Base-by-base conservation (phyloP, 164 flowering plant genomes). In the Magnolia officinalis region DNA sequence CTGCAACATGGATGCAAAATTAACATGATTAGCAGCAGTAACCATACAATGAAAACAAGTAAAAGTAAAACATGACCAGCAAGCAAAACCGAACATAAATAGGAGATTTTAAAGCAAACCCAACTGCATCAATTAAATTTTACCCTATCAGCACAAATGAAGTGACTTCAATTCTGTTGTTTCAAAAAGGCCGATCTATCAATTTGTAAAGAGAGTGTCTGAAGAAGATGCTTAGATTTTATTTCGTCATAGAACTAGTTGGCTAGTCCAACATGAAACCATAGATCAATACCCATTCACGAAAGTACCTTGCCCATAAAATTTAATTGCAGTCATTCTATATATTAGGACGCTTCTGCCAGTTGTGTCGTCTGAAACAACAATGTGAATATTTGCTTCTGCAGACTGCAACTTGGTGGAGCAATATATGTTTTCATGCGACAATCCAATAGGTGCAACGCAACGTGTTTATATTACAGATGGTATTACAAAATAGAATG, bases 1-100 rank as follows among this genome's bases (percentile, higher is more conserved):
- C 98, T 91, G 94, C 85, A 85, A 49, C 26, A 74, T 52, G 49
- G 65, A 72, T 50, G 59, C 10, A 58, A 55, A 50, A 20, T 7
- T 26, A 26, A 63, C 6, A 68, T 71, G 19, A 29, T 68, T 29
- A 72, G 45, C 45, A 37, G 6, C 45, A 37, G 45, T 37, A 37
- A 18, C 29, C 67, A 59, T 18, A 58, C 8, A 72, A 78, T 68
- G 16, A 24, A 74, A 24, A 4, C 20, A 78, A 31, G 23, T 24
- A 74, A 51, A 78, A 31, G 23, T 24, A 74, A 63, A 29, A 52
- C 50, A 16, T 2, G 50, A 11, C 50, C 26, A 37, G 21, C 13
- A 24, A 13, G 19, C 16, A 64, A n/a, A 14, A 24, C 63, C 1
- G 51, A 63, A 16, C 31, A 63, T 1, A 63, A 14, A 49, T 16